Base-by-base conservation (phyloP, 176 grass and related monocot genomes). In the Thinopyrum elongatum region DNA sequence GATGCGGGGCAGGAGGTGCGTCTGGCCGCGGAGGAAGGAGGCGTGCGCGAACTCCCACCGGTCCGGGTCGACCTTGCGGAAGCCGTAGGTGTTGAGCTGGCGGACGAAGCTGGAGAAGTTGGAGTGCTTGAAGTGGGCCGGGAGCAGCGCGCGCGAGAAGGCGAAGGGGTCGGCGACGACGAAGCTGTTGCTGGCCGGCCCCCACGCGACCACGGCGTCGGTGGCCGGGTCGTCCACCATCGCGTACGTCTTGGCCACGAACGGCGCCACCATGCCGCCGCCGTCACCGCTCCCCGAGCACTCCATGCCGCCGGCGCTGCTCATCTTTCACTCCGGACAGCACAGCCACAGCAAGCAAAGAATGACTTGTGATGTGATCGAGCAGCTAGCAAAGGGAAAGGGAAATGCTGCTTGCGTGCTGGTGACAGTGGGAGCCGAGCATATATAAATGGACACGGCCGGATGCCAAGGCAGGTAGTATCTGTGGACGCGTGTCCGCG, bases 21-120 rank as follows among this genome's bases (percentile, higher is more conserved):
- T 94, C 79, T 97, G 94, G 0, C 92, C 91, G 4, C 94, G 70
- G 30, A 94, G 79, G 57, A 97, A 97, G 4, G 80, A 90, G 9
- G 81, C 75, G 69, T 97, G 94, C 6, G 94, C 91, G 70, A 97
- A 97, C 86, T 97, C 94, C 94, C 94, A 97, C 16, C 85, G 76
- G 79, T 92, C 94, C 14, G 94, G 83, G 71, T 97, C 92, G 1
- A 92, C 92, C 94, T 97, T 97, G 10, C 90, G 68, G 68, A 97
- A 97, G 1, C 94, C 94, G 49, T 53, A 53, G 49, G 49, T 53
- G 80, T 98, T 98, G 86, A 98, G 96, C 88, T 98, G 93, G 1
- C 96, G 74, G 12, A 98, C 90, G 86, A 98, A 98, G 93, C 91
- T 95, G 64, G 91, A 95, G 92, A 98, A 98, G 84, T 98, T 98